Percentiles rank a stretch among this genome's conserved stretches.
phyloP scores from a whole-genome alignment of 139 green algal genomes.

The Picochlorum costavermella region DNA sequence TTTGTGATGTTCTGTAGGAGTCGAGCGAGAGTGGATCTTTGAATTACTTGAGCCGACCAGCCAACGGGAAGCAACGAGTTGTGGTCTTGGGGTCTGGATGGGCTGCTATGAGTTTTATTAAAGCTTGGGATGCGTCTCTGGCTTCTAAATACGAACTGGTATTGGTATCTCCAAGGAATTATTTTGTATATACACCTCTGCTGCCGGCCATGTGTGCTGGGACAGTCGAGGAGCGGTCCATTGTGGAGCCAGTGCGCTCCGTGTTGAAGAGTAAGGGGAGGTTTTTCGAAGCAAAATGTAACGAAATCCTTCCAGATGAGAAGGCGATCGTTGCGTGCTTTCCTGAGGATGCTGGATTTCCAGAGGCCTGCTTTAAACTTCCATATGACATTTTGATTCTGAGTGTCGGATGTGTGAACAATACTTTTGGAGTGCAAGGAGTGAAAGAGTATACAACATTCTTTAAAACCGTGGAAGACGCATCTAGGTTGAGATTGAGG shows the following conservation, averaged over 20 bases:
- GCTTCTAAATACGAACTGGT: slow-evolving; percentile 30
- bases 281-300: slow-evolving; percentile 80
- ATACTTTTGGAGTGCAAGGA: slow-evolving; percentile 85
- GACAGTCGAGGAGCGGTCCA: slow-evolving; percentile 84
- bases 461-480: slow-evolving; percentile 85
- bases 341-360: slow-evolving; percentile 63
- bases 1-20: neutral
- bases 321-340: slow-evolving; percentile 81
- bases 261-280: slow-evolving; percentile 45
- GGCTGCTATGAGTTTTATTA: slow-evolving; percentile 77
- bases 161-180: slow-evolving; percentile 71
- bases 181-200: slow-evolving; percentile 96
- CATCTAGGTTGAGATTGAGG: slow-evolving; percentile 51
- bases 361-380: slow-evolving; percentile 78
- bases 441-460: slow-evolving; percentile 76
- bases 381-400: slow-evolving; percentile 78
- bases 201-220: slow-evolving; percentile 80
- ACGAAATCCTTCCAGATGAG: slow-evolving; percentile 60
- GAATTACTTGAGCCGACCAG: neutral
- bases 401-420: slow-evolving; percentile 78
- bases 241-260: slow-evolving; percentile 81
- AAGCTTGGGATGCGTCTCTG: slow-evolving; percentile 34
- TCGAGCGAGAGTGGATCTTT: neutral
- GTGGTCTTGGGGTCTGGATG: slow-evolving; percentile 86
- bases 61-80: slow-evolving; percentile 42